phyloP scores from a whole-genome alignment of 2,329 filamentous ascomycete species.

The Claviceps capensis region DNA sequence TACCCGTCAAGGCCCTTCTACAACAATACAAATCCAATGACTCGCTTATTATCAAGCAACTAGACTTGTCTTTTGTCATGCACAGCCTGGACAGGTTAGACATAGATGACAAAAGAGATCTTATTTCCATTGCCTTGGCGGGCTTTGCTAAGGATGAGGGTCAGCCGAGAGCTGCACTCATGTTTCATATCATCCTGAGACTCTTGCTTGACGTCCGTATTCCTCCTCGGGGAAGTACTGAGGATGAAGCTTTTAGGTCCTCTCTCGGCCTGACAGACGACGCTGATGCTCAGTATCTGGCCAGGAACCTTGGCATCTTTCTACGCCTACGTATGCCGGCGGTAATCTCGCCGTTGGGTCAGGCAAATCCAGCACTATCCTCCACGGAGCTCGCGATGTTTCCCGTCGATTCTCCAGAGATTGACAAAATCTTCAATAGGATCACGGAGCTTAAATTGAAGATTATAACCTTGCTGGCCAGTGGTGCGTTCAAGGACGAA shows the following conservation, averaged over 20 bases:
- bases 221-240: constrained; percentile 63
- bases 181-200: constrained; percentile 75
- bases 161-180: constrained; percentile 29
- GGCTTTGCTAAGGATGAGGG: constrained; percentile 20
- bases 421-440: constrained; percentile 40
- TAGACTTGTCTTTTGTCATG: constrained; percentile 81
- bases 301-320: constrained; percentile 63
- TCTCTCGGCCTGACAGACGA: constrained; percentile 51
- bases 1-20: constrained; percentile 73
- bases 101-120: constrained; percentile 48
- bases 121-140: constrained; percentile 44
- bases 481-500: constrained; percentile 69
- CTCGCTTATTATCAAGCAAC: constrained; percentile 65
- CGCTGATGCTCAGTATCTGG: constrained; percentile 60
- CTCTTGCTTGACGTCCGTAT: constrained; percentile 58
- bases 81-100: constrained; percentile 50
- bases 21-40: constrained; percentile 76
- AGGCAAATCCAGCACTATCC: constrained; percentile 21
- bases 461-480: constrained; percentile 60
- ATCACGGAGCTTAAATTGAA: constrained; percentile 37
- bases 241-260: constrained; percentile 56
- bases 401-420: constrained; percentile 32
- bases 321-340: constrained; percentile 30
- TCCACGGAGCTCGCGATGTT: constrained; percentile 18
- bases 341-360: constrained; percentile 17